Percentiles rank a stretch among this genome's conserved stretches.
Conservation (phyloP, 2,329 filamentous ascomycete species). For the Paracoccidioides brasiliensis region DNA sequence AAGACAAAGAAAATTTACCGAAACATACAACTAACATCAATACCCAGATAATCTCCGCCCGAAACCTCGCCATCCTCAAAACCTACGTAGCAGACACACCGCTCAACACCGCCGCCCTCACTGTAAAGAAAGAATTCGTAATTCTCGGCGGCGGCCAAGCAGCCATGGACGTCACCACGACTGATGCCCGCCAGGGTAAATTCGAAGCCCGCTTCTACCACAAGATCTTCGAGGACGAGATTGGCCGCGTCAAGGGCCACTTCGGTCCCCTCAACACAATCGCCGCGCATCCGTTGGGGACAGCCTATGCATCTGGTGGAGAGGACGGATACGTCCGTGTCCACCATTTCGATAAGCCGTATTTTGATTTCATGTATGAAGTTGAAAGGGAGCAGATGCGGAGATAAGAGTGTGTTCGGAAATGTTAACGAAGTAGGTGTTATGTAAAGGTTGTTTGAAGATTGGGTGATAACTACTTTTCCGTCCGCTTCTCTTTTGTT, state of each 20-base stretch:
- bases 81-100: constrained; percentile 86
- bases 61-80: constrained; percentile 84
- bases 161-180: constrained; percentile 97
- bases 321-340: constrained; percentile 98
- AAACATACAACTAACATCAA: background rate
- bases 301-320: constrained; percentile 85
- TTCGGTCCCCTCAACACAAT: constrained; percentile 97
- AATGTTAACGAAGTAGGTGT: background rate
- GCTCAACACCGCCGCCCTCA: constrained; percentile 89
- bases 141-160: constrained; percentile 97
- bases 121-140: constrained; percentile 91
- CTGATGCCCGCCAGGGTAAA: constrained; percentile 86
- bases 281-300: constrained; percentile 80
- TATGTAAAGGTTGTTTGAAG: background rate
- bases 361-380: constrained; percentile 98
- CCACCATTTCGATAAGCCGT: constrained; percentile 96
- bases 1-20: too few species aligned
- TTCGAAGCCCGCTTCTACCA: constrained; percentile 99
- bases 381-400: constrained; percentile 70
- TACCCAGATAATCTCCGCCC: constrained; percentile 60
- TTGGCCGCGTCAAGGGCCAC: constrained; percentile 90
- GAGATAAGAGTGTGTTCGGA: constrained; percentile 14
- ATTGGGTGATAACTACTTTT: background rate
- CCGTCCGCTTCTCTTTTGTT: background rate
- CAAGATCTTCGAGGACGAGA: constrained; percentile 98